Evolutionary conservation across 768 basidiomycete genomes (phyloP).

Genomic region (Rhizopogon vinicolor): DNA sequence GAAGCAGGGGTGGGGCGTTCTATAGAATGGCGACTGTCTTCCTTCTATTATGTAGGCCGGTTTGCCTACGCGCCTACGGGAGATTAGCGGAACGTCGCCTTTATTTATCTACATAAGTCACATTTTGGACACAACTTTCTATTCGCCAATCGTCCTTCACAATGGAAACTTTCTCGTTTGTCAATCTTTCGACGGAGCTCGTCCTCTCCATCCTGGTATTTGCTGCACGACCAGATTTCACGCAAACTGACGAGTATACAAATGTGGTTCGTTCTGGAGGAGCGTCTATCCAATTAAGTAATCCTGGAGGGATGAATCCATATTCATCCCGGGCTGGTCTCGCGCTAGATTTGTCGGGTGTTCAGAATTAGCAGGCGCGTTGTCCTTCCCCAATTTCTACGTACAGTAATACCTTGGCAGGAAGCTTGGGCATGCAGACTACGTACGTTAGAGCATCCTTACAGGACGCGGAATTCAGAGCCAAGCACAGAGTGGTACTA

Average conservation of each 20-base stretch:
- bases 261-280: too few relatives aligned
- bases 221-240: constrained; percentile 23
- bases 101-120: too few relatives aligned
- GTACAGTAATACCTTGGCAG: constrained; percentile 25
- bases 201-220: constrained; percentile 29
- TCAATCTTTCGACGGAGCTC: constrained; percentile 30
- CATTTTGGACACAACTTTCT: neutral
- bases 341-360: constrained; percentile 25
- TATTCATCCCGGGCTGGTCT: constrained; percentile 19
- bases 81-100: too few relatives aligned
- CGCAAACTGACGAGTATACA: neutral
- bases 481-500: too few relatives aligned
- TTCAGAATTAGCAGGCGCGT: constrained; percentile 28
- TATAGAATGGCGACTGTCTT: too few relatives aligned
- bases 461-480: too few relatives aligned
- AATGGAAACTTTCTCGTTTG: constrained; percentile 12
- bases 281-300: too few relatives aligned
- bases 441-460: too few relatives aligned
- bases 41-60: too few relatives aligned
- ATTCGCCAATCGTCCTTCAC: neutral
- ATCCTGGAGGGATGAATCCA: neutral
- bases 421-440: too few relatives aligned
- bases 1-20: too few relatives aligned
- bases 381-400: constrained; percentile 35
- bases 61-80: too few relatives aligned